Conservation (phyloP, 257 asterid genomes). For the Penstemon eatonii region DNA sequence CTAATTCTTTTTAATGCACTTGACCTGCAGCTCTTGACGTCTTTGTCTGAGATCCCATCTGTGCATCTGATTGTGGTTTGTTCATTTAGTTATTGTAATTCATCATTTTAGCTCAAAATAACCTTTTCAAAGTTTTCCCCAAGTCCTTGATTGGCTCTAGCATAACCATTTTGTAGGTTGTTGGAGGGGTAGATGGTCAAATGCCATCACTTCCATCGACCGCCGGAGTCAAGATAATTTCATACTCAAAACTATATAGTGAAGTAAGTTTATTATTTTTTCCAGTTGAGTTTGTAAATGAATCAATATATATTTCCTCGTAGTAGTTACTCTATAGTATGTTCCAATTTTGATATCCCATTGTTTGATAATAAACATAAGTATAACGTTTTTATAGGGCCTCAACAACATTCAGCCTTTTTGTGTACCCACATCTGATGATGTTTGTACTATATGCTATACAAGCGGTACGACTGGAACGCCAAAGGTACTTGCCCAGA, state of each 20-base stretch:
- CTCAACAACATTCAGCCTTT: conserved; percentile 61
- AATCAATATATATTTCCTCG: neutral
- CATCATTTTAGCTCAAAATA: conserved; percentile 14
- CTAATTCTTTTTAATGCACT: conserved; percentile 11
- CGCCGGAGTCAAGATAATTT: conserved; percentile 67
- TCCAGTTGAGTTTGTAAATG: neutral
- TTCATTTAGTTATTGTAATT: conserved; percentile 17
- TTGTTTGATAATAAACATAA: conserved; percentile 5
- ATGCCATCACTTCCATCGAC: conserved; percentile 87
- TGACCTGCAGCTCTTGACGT: conserved; percentile 72
- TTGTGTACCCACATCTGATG: conserved; percentile 82
- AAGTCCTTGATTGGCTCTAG: conserved; percentile 22
- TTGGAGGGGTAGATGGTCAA: conserved; percentile 87
- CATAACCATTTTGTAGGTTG: conserved; percentile 53
- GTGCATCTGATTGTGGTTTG: conserved; percentile 89
- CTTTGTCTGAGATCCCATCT: conserved; percentile 80
- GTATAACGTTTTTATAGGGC: conserved; percentile 49
- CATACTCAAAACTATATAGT: conserved; percentile 64
- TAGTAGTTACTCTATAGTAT: neutral
- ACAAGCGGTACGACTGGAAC: conserved; percentile 99
- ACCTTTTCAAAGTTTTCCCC: conserved; percentile 5
- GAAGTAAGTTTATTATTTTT: conserved; percentile 54
- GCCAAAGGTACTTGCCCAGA: conserved; percentile 60
- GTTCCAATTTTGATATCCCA: neutral
- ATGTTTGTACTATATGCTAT: conserved; percentile 90